Evolutionary conservation across 768 basidiomycete genomes (phyloP), one percentile per base, ranked within the genome.

Genomic region (Russula compacta): DNA sequence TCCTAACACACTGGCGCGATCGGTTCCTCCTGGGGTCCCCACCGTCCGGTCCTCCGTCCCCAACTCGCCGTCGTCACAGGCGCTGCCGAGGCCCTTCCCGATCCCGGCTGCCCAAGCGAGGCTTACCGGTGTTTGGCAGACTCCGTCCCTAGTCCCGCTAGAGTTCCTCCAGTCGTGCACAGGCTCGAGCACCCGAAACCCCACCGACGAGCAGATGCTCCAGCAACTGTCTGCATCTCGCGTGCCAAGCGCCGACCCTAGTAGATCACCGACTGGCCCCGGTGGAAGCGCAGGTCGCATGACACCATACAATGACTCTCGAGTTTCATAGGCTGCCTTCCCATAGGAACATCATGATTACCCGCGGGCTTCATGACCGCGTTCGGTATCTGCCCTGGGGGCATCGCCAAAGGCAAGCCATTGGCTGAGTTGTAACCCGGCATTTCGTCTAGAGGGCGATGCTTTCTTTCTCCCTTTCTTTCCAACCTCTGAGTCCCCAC

Each of bases 131-230:
- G 24, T 17, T 17, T 55, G 50, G 21, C 48, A 29, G 32, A 35
- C 58, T 17, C 59, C 59, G n/a, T 39, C 50, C 12, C 56, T 66
- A 17, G 65, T 66, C 33, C 65, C 65, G 2, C 44, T 66, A n/a
- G 64, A 66, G 40, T 39, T 59, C 33, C 64, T 66, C 32, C 49
- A 66, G 36, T 33, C 53, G 6, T 58, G 55, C 24, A 29, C 24
- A 29, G 24, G 24, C 12, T 50, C 56, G n/a, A 48, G 21, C 21
- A 60, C 57, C 19, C 52, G 65, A 33, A 44, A 61, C 19, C 64
- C 64, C 10, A 54, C 59, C 6, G 65, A 66, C 43, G 24, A 42
- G 46, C 39, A 40, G 42, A 52, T 64, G 53, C 38, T 66, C 21
- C 64, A 61, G 50, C 64, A 65, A 39, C 47, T 66, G 12, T 54